A percentile compares a stretch with the other conserved stretches of the same genome.
Conservation (phyloP, 768 basidiomycete species). For the Tubosaeta sp. region DNA sequence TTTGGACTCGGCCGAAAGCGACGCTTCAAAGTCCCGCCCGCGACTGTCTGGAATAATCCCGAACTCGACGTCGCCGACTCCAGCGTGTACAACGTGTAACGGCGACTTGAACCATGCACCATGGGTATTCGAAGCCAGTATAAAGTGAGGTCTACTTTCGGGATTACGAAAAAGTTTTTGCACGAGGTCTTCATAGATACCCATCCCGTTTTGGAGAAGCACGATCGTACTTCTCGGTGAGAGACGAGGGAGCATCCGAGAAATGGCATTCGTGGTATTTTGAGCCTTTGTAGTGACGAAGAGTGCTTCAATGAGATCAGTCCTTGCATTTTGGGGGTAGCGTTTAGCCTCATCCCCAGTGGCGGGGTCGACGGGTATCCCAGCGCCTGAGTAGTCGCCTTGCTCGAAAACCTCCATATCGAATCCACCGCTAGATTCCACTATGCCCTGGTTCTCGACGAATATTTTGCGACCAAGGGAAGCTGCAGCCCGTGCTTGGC, state of each 20-base stretch:
- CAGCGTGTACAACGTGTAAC: slow-evolving; percentile 64
- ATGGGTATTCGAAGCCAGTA: slow-evolving; percentile 80
- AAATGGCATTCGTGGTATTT: slow-evolving; percentile 54
- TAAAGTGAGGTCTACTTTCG: slow-evolving; percentile 73
- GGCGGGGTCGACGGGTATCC: slow-evolving; percentile 14
- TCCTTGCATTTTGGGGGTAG: slow-evolving; percentile 19
- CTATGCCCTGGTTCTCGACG: slow-evolving; percentile 48
- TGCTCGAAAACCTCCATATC: slow-evolving; percentile 45
- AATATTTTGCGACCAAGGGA: slow-evolving; percentile 35
- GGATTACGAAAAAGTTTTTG: slow-evolving; percentile 67
- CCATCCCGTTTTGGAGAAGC: slow-evolving; percentile 94
- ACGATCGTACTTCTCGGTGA: slow-evolving; percentile 73
- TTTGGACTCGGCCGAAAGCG: slow-evolving; percentile 34
- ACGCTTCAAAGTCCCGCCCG: slow-evolving; percentile 61
- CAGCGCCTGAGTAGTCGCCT: slow-evolving; percentile 19
- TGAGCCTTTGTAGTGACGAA: slow-evolving; percentile 81
- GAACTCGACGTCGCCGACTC: slow-evolving; percentile 68
- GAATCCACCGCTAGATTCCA: slow-evolving; percentile 42
- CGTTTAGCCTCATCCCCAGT: slow-evolving; percentile 10
- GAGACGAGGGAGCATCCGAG: slow-evolving; percentile 58
- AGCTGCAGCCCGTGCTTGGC: slow-evolving; percentile 35
- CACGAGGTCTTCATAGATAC: slow-evolving; percentile 77
- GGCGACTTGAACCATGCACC: slow-evolving; percentile 58
- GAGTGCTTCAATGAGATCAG: slow-evolving; percentile 61
- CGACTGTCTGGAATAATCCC: slow-evolving; percentile 69